Evolutionary conservation across 2,329 filamentous ascomycete species (phyloP).

Genomic region (Colletotrichum simmondsii): DNA sequence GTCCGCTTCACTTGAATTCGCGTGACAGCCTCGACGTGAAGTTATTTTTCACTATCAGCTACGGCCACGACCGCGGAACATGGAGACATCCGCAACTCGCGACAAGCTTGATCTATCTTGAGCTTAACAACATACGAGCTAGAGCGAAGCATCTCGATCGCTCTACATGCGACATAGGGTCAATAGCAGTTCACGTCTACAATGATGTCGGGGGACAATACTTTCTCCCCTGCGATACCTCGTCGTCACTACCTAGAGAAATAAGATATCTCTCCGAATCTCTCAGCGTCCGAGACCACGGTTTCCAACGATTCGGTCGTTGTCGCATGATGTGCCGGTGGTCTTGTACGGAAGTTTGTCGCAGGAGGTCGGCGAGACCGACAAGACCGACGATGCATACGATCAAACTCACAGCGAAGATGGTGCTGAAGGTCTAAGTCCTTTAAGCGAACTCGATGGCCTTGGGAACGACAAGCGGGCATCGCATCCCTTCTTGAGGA

Average conservation of each 20-base stretch:
- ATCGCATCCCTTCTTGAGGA: background rate
- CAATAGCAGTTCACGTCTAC: background rate
- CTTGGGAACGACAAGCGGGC: background rate
- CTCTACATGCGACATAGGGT: background rate
- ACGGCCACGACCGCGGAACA: background rate
- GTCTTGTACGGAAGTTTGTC: background rate
- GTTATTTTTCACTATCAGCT: background rate
- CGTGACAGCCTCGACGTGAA: background rate
- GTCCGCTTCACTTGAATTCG: background rate
- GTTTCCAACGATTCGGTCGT: background rate
- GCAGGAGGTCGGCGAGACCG: background rate
- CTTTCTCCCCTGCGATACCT: constrained; percentile 4
- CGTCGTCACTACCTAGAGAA: background rate
- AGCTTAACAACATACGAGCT: constrained; percentile 32
- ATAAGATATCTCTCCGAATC: background rate
- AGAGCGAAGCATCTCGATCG: background rate
- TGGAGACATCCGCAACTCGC: background rate
- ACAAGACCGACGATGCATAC: background rate
- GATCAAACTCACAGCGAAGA: background rate
- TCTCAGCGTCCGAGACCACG: background rate
- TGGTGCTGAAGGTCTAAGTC: background rate
- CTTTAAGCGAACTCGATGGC: background rate
- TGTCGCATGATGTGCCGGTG: background rate
- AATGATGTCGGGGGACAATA: background rate
- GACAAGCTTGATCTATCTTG: constrained; percentile 16